Base-by-base conservation (phyloP, 2,329 filamentous ascomycete genomes). In the Xylariales sp. region DNA sequence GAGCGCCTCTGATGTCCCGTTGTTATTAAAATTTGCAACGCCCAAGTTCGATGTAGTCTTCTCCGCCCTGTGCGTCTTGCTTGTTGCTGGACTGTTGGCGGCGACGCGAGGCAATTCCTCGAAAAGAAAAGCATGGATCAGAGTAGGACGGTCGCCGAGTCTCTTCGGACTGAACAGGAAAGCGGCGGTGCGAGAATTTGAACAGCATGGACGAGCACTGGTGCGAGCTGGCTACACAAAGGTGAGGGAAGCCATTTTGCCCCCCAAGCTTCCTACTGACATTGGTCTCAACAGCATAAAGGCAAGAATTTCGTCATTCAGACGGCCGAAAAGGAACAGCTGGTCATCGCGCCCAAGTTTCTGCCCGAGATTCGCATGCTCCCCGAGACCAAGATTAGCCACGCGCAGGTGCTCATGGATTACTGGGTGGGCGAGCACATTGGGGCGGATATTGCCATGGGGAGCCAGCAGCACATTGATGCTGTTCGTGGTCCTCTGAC, bases 341-440 rank as follows among this genome's bases (percentile, higher is more conserved):
- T 40, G 11, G 21, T 40, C 16, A 14, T 40, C n/a, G 25, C 25
- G 4, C 37, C 37, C 18, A 21, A 21, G 19, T 40, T 31, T 18
- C 21, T 40, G 16, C n/a, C n/a, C 15, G 37, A 40, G 28, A 18
- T 40, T 16, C n/a, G 19, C 37, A 32, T 40, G 37, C 37, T 40
- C 14, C 37, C 25, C 25, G 28, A 40, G 37, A 12, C 25, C n/a
- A 21, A 32, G 27, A 14, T 40, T 9, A 40, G 37, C 37, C 25
- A 18, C 10, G 19, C 25, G 14, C 14, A 18, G 15, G 37, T 20
- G 4, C 28, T 40, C 4, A 21, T 40, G 37, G 37, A 40, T 16
- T 19, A 21, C 12, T 18, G n/a, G 25, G 19, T 40, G 14, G 37
- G 37, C 28, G 14, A 40, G 19, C 25, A 40, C 27, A 40, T 19